These are phyloP conservation scores for Linum usitatissimum DNA, from an alignment of 345 rosid genomes.

Conservation along the genomic window DNA sequence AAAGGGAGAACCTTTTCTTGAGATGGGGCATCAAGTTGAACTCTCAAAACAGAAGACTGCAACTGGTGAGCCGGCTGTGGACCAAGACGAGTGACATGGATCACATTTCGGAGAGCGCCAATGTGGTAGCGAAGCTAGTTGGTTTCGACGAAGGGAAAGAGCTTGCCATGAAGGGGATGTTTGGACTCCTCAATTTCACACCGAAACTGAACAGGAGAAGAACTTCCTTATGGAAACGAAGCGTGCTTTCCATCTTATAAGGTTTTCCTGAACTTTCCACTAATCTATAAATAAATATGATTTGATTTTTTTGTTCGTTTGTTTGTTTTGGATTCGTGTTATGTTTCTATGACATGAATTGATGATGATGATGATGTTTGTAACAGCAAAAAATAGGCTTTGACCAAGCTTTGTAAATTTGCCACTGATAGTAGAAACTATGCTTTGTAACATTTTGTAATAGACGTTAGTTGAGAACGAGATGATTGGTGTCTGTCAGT, in stretches of 20 bases:
- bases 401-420: neutral
- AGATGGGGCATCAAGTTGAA: constrained; percentile 61
- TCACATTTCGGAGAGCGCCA: constrained; percentile 61
- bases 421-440: neutral
- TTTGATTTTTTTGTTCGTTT: no score
- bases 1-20: constrained; percentile 55
- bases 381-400: neutral
- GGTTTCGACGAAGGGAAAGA: constrained; percentile 29
- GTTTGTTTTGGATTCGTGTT: neutral
- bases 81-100: constrained; percentile 45
- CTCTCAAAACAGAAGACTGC: constrained; percentile 52
- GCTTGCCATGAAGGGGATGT: constrained; percentile 30
- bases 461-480: neutral
- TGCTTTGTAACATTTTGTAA: neutral
- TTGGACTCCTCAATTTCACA: constrained; percentile 31
- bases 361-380: neutral
- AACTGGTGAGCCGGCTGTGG: constrained; percentile 54
- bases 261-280: neutral
- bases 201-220: constrained; percentile 18
- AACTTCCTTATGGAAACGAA: constrained; percentile 21
- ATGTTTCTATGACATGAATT: neutral
- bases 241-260: constrained; percentile 13
- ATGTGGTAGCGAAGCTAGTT: constrained; percentile 55
- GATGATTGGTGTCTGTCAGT: neutral
- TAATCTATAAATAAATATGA: neutral